Evolutionary conservation across 2,329 filamentous ascomycete genomes (phyloP), one percentile per base, ranked within the genome.

Genomic region (Apiospora marii): DNA sequence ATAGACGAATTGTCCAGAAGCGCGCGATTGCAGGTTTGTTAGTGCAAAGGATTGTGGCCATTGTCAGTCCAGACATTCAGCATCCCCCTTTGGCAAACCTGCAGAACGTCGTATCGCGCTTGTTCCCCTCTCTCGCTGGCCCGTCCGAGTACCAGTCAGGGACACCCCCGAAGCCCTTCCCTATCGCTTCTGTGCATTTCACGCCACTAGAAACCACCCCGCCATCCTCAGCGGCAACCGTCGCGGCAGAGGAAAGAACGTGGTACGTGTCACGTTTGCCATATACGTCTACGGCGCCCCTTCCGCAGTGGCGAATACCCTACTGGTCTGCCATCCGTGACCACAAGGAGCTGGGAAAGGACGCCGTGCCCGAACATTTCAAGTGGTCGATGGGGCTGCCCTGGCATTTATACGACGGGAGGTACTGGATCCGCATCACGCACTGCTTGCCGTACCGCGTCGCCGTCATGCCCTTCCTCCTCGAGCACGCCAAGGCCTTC

Each of bases 401-500:
- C 1, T 85, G 84, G 81, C 73, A 76, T 67, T 79, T 87, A 71
- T 92, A 86, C 82, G 91, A 92, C 79, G 88, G 89, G 0, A 88
- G 91, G 2, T 92, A 87, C 80, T 92, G 91, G 91, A 80, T 92
- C 22, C 83, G 85, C 22, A 71, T 90, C 13, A 80, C 81, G 27
- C 81, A 84, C 67, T 84, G 85, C 6, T 80, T 85, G 8, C 84
- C 84, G 3, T 82, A 82, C 69, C 78, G 79, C 19, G 80, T 88
- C 22, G 78, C 82, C 24, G 74, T 90, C 2, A 83, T 82, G 46
- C 89, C 89, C 0, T 87, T 88, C 75, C 78, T 82, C 2, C 74
- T 77, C 1, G 82, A 83, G 46, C 80, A 87, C 73, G 83, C 84
- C 53, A 87, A 87, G 75, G 74, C 80, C 0, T 90, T 91, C 74